Evolutionary conservation across 768 basidiomycete species (phyloP).

Genomic region (Coprinopsis cinerea): DNA sequence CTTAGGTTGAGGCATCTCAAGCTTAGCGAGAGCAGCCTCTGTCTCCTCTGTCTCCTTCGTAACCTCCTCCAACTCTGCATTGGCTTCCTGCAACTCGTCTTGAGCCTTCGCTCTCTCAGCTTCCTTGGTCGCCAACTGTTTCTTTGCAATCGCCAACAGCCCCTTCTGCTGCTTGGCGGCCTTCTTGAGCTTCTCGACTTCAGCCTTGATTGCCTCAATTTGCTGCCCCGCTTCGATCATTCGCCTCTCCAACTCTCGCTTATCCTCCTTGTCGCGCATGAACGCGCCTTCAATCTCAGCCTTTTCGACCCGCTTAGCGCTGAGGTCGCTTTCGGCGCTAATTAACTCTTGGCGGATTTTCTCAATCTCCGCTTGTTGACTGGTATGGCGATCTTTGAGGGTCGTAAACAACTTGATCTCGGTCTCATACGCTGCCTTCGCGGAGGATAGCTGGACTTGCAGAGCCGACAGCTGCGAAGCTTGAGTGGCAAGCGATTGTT

Average conservation of each 20-base stretch:
- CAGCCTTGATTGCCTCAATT: constrained; percentile 60
- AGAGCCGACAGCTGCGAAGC: constrained; percentile 72
- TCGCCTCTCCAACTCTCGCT: constrained; percentile 74
- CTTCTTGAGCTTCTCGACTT: constrained; percentile 85
- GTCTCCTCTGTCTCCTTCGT: constrained; percentile 50
- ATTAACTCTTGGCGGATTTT: constrained; percentile 77
- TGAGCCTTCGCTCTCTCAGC: constrained; percentile 62
- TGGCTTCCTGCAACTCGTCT: constrained; percentile 67
- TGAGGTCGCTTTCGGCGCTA: constrained; percentile 85
- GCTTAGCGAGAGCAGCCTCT: constrained; percentile 42
- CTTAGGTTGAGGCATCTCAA: constrained; percentile 9
- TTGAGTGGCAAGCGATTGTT: constrained; percentile 59
- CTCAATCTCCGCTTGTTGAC: constrained; percentile 68
- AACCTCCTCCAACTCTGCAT: constrained; percentile 44
- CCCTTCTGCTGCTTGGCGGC: constrained; percentile 97
- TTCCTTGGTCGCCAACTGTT: constrained; percentile 86
- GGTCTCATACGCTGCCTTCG: constrained; percentile 80
- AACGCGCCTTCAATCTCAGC: constrained; percentile 83
- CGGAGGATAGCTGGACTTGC: constrained; percentile 76
- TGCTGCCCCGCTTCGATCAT: constrained; percentile 79
- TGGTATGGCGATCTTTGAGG: constrained; percentile 60
- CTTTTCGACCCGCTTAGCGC: constrained; percentile 84
- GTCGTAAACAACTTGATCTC: constrained; percentile 67
- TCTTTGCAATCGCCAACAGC: constrained; percentile 87
- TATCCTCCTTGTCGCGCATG: constrained; percentile 91